Base-by-base conservation (phyloP, 129 eudicot genomes). In the Tagetes erecta region DNA sequence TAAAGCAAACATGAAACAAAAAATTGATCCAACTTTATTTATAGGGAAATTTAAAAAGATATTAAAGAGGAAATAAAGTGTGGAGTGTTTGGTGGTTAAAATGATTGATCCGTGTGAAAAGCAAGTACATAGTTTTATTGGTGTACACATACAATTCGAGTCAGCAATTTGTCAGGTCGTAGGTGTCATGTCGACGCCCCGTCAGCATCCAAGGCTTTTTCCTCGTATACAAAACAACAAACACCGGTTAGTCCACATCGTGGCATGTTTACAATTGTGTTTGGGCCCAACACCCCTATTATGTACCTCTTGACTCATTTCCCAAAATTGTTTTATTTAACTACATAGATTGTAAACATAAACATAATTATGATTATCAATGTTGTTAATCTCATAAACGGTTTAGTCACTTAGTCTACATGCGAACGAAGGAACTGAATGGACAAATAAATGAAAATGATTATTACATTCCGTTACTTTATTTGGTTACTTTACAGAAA, bases 181-280 rank as follows among this genome's bases (percentile, higher is more conserved):
- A 50, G 46, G 20, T 51, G 42, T 59, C 64, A 34, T 67, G 84
- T 80, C 76, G 75, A 46, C 27, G 71, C 67, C 79, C 45, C 20
- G 72, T 75, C 78, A 81, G 63, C 74, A 55, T 64, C 74, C 41
- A 10, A 40, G 45, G 64, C 73, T 47, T 69, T 66, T 69, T 75
- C 44, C 62, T 44, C 68, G 44, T 31, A 75, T 13, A 38, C 44
- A n/a, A 58, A 57, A 47, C 46, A 6, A 20, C 60, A 20, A 20
- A 20, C 68, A 35, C 14, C 71, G n/a, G 82, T 82, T 78, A 73
- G 86, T 78, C 86, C 71, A 83, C 80, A 70, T 83, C 81, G 30
- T 57, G 34, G 30, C 45, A 35, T 67, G 3, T 45, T 36, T 56
- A 9, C 52, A 47, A 51, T 31, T n/a, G 34, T 38, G 34, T 42